Conservation (phyloP, 2,329 filamentous ascomycete species). For the Meredithiella fracta region DNA sequence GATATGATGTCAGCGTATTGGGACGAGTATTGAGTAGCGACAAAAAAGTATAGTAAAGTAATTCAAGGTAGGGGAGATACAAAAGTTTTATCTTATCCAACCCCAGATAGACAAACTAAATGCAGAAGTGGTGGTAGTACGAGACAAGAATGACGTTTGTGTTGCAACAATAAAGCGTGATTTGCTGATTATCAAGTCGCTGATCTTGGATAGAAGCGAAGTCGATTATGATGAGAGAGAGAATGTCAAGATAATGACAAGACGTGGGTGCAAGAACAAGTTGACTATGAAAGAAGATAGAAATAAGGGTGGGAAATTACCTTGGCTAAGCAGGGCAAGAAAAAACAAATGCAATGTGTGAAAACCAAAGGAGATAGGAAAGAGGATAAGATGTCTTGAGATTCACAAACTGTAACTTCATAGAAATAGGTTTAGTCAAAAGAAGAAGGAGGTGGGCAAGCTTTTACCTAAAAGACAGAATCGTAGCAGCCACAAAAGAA, state of each 20-base stretch:
- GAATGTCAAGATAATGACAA: background rate
- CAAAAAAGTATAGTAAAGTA: no score
- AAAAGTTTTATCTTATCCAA: background rate
- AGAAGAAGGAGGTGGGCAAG: background rate
- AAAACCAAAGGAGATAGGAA: background rate
- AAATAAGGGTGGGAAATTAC: background rate
- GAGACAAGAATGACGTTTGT: background rate
- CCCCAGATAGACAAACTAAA: background rate
- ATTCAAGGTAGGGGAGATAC: background rate
- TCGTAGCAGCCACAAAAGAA: background rate
- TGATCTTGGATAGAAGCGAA: background rate
- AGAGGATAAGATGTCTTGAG: background rate
- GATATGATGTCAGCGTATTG: no score
- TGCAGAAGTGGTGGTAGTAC: background rate
- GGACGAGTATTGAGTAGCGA: no score
- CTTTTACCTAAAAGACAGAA: background rate
- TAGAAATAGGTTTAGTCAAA: background rate
- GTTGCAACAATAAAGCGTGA: background rate
- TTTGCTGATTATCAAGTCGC: background rate
- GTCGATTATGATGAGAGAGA: background rate
- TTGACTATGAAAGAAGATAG: no score
- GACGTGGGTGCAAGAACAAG: background rate
- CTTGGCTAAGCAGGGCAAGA: background rate
- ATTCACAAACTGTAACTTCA: background rate
- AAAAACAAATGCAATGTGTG: background rate